Percentiles rank a stretch among this genome's conserved stretches.
phyloP scores from a whole-genome alignment of 768 basidiomycete species.

The Amanita subjunquillea region DNA sequence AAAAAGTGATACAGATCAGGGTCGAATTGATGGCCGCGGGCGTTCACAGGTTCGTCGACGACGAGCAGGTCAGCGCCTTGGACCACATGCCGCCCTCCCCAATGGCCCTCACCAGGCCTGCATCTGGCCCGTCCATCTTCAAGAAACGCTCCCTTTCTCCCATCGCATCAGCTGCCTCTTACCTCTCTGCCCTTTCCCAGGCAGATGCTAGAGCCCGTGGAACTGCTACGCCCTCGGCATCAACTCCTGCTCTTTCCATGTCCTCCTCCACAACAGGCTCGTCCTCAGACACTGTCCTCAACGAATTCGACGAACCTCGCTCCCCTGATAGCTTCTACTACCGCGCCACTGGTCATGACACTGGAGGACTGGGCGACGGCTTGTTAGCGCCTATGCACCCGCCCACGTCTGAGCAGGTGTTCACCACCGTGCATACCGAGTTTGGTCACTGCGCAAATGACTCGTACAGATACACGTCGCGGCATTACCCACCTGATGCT shows the following conservation, averaged over 20 bases:
- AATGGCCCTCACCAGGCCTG: constrained; percentile 48
- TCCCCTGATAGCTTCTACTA: constrained; percentile 1
- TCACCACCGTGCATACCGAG: constrained; percentile 76
- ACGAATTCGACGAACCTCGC: constrained; percentile 37
- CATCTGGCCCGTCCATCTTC: constrained; percentile 47
- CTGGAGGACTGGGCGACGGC: constrained; percentile 26
- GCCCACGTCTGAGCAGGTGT: constrained; percentile 74
- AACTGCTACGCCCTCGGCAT: constrained; percentile 28
- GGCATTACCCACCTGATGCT: constrained; percentile 38
- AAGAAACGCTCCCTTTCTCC: constrained; percentile 35
- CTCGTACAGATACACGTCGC: constrained; percentile 56
- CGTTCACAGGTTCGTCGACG: not conserved
- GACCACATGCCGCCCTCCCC: constrained; percentile 33
- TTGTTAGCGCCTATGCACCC: constrained; percentile 54
- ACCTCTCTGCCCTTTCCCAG: constrained; percentile 32
- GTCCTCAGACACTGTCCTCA: constrained; percentile 57
- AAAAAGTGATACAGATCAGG: not conserved
- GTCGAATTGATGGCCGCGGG: not conserved
- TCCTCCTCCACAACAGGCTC: constrained; percentile 64
- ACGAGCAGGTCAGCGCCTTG: too few relatives aligned
- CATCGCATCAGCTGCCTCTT: constrained; percentile 30
- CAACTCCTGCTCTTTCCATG: constrained; percentile 64
- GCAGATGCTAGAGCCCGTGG: constrained; percentile 58
- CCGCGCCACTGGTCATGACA: not conserved
- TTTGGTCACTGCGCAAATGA: constrained; percentile 87